phyloP scores from a whole-genome alignment of 75 land plant genomes.

The Adiantum capillusveneris region DNA sequence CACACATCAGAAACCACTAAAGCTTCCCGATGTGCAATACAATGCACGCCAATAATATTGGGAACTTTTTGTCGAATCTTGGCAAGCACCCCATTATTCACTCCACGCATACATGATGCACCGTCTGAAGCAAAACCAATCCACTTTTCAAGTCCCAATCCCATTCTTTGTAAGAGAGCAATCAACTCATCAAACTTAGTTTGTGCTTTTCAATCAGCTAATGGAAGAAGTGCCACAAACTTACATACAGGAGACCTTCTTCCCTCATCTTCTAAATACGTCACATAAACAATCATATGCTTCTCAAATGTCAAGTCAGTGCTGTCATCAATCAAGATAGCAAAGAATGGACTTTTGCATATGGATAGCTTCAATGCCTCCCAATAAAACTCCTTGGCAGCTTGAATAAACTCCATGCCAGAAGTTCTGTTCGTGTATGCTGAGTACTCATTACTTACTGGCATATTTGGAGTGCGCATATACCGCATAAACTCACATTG shows the following conservation, averaged over 20 bases:
- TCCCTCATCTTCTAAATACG: neutral
- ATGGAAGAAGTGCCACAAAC: neutral
- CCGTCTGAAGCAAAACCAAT: slow-evolving; percentile 3
- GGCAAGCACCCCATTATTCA: neutral
- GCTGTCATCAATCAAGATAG: slow-evolving; percentile 3
- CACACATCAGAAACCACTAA: neutral
- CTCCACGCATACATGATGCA: neutral
- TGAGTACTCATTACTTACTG: neutral
- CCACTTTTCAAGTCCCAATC: neutral
- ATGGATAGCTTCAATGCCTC: neutral
- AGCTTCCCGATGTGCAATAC: slow-evolving; percentile 3
- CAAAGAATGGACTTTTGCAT: slow-evolving; percentile 1
- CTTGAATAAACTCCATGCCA: neutral
- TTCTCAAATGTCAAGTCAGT: neutral
- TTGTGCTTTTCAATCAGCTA: neutral
- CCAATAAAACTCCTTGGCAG: slow-evolving; percentile 1
- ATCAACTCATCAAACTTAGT: neutral
- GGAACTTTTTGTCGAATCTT: neutral
- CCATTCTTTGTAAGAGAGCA: neutral
- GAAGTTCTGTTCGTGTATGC: neutral
- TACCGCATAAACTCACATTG: too few relatives aligned
- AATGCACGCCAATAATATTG: neutral
- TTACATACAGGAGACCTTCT: neutral
- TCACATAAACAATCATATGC: slow-evolving; percentile 4
- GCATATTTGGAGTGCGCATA: slow-evolving; percentile 2